These are phyloP conservation scores for Lolium rigidum DNA, from an alignment of 176 grass and related monocot species.

Conservation along the genomic window DNA sequence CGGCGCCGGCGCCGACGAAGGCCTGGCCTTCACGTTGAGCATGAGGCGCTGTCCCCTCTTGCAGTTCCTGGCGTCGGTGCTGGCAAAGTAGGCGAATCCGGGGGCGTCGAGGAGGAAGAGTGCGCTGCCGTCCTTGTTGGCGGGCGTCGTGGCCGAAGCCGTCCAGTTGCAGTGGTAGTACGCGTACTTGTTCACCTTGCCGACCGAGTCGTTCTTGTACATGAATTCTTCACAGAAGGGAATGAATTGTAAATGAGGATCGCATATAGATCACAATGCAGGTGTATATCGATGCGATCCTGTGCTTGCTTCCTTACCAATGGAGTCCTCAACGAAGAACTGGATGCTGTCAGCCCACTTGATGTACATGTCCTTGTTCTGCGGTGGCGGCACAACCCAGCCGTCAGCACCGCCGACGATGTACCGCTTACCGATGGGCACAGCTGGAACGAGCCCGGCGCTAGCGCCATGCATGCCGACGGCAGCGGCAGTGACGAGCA, in stretches of 20 bases:
- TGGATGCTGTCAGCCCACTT: conserved; percentile 54
- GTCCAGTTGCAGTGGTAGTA: conserved; percentile 75
- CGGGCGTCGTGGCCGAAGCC: background rate
- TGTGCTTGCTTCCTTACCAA: conserved; percentile 26
- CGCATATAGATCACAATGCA: background rate
- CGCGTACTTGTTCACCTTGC: conserved; percentile 46
- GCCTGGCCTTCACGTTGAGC: conserved; percentile 36
- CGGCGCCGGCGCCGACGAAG: no score
- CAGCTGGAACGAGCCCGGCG: background rate
- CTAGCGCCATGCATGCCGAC: background rate
- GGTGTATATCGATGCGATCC: background rate
- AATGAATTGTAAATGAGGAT: background rate
- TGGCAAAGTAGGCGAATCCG: conserved; percentile 52
- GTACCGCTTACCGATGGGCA: conserved; percentile 16
- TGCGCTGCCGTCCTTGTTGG: conserved; percentile 50
- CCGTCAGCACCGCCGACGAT: conserved; percentile 48
- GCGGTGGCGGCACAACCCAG: conserved; percentile 43
- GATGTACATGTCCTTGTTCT: conserved; percentile 46
- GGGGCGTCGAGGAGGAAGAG: conserved; percentile 54
- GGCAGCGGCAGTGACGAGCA: background rate
- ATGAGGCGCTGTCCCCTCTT: conserved; percentile 65
- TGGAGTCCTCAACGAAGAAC: conserved; percentile 55
- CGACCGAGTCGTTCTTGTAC: conserved; percentile 71
- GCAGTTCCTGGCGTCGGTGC: conserved; percentile 52
- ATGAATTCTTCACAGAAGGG: conserved; percentile 44